Conservation (phyloP, 2,329 filamentous ascomycete species). For the Aspergillus tubingensis region DNA sequence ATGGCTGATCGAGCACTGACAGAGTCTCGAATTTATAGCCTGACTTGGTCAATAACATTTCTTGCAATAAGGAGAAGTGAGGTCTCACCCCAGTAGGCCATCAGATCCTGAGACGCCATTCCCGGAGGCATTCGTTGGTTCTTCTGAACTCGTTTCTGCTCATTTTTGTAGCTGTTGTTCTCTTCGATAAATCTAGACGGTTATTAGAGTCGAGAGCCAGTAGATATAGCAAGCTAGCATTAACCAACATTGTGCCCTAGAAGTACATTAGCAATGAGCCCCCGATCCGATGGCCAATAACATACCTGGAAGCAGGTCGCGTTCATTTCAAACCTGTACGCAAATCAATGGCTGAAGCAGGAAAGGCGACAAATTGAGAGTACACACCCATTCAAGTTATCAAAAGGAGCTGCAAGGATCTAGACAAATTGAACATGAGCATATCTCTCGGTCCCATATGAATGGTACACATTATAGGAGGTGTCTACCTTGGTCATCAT, state of each 20-base stretch:
- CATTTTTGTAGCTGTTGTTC: conserved; percentile 72
- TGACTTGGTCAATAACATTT: conserved; percentile 38
- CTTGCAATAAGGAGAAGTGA: background rate
- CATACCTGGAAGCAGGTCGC: conserved; percentile 83
- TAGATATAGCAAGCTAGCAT: background rate
- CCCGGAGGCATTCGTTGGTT: conserved; percentile 53
- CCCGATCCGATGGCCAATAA: background rate
- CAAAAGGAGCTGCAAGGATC: conserved; percentile 85
- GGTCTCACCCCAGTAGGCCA: conserved; percentile 82
- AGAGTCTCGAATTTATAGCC: conserved; percentile 97
- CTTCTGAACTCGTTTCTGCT: conserved; percentile 61
- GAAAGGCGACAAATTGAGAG: background rate
- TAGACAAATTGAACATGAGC: conserved; percentile 47
- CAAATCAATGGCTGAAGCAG: conserved; percentile 15
- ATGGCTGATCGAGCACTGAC: conserved; percentile 71
- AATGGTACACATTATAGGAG: background rate
- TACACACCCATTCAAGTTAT: conserved; percentile 72
- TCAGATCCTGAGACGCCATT: conserved; percentile 70
- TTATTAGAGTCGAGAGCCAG: conserved; percentile 14
- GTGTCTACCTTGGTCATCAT: conserved; percentile 91
- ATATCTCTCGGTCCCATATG: background rate
- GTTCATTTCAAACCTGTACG: conserved; percentile 88
- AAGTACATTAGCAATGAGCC: conserved; percentile 22
- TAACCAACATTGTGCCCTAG: conserved; percentile 58
- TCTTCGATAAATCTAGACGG: conserved; percentile 82